These are phyloP conservation scores for Aspergillus sp. DNA, from an alignment of 2,329 filamentous ascomycete genomes.

Conservation along the genomic window DNA sequence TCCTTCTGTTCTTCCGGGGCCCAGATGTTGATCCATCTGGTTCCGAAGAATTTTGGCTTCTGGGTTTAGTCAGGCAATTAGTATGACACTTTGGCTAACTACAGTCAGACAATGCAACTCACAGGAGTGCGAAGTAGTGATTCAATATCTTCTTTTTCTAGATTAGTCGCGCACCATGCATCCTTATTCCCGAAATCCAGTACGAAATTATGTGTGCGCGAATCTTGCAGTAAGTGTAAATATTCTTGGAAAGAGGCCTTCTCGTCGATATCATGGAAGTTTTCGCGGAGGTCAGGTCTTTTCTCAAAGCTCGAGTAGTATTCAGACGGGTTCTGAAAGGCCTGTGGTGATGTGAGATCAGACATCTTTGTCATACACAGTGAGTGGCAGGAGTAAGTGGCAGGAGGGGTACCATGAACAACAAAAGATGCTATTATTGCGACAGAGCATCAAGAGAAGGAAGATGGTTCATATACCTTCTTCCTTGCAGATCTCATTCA, in stretches of 20 bases:
- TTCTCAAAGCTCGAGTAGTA: constrained; percentile 26
- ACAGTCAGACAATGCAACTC: constrained; percentile 5
- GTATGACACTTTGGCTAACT: background rate
- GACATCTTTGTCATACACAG: constrained; percentile 6
- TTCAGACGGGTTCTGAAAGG: constrained; percentile 14
- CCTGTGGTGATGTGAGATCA: constrained; percentile 4
- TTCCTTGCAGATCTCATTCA: background rate
- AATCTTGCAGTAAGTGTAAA: constrained; percentile 19
- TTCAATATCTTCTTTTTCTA: constrained; percentile 27
- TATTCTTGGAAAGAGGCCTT: constrained; percentile 22
- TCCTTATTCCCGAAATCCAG: constrained; percentile 38
- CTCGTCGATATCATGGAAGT: constrained; percentile 34
- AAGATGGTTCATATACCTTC: background rate
- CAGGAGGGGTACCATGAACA: background rate
- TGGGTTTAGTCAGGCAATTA: constrained; percentile 14
- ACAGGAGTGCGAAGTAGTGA: constrained; percentile 27
- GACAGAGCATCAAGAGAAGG: too few relatives aligned
- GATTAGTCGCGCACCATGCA: constrained; percentile 34
- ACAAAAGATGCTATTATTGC: background rate
- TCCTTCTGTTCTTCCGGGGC: constrained; percentile 53
- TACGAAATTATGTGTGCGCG: constrained; percentile 33
- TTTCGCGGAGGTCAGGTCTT: constrained; percentile 13
- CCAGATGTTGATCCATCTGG: constrained; percentile 73
- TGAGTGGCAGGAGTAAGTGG: too few relatives aligned
- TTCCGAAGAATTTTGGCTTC: constrained; percentile 43